A percentile compares a stretch with the other conserved stretches of the same genome.
These are phyloP conservation scores for Flaveria linearis DNA, from an alignment of 129 eudicot species.

Conservation along the genomic window DNA sequence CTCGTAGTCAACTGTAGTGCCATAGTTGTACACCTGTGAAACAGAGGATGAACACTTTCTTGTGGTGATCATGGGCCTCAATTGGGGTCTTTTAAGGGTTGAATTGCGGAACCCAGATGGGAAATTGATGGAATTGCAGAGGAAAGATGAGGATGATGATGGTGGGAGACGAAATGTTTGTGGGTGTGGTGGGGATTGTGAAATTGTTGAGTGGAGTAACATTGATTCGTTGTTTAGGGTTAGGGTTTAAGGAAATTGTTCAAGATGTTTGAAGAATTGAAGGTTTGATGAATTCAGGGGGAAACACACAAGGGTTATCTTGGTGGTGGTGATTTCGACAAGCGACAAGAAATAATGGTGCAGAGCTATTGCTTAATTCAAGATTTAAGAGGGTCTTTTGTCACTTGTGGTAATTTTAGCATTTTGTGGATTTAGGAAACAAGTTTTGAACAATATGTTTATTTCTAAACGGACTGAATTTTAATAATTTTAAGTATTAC, in stretches of 20 bases:
- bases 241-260: conserved; percentile 28
- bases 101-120: conserved; percentile 42
- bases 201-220: conserved; percentile 42
- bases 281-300: conserved; percentile 20
- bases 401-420: too few species aligned
- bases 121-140: conserved; percentile 33
- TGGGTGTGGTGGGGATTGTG: conserved; percentile 36
- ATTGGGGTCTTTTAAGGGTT: conserved; percentile 20
- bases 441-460: too few species aligned
- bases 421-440: too few species aligned
- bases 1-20: conserved; percentile 46
- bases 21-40: conserved; percentile 46
- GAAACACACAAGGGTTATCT: conserved; percentile 27
- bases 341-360: conserved; percentile 21
- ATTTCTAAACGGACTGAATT: too few species aligned
- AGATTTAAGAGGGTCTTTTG: too few species aligned
- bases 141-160: conserved; percentile 31
- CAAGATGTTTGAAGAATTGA: not conserved
- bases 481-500: too few species aligned
- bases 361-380: not conserved
- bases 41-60: conserved; percentile 29
- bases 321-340: conserved; percentile 28
- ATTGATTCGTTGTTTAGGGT: conserved; percentile 15
- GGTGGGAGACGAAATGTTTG: conserved; percentile 25
- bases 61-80: conserved; percentile 22